phyloP scores from a whole-genome alignment of 306 rosid genomes.

The Dryas octopetala region DNA sequence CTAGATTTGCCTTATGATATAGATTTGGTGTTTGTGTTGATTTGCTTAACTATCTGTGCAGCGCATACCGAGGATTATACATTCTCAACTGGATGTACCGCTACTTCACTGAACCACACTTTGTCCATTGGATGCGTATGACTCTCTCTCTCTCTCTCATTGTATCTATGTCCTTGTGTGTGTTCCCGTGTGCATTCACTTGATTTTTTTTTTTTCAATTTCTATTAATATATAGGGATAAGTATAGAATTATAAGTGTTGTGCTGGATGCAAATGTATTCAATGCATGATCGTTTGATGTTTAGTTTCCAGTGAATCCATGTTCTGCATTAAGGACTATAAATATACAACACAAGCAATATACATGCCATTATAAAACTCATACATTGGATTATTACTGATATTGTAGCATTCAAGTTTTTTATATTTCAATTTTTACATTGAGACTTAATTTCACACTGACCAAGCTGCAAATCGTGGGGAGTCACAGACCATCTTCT shows the following conservation, averaged over 20 bases:
- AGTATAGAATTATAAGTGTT: not conserved
- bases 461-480: not conserved
- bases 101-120: constrained; percentile 82
- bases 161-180: not conserved
- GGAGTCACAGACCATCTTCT: not conserved
- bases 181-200: not conserved
- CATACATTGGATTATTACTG: not conserved
- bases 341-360: not conserved
- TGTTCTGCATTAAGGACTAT: not conserved
- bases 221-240: not conserved
- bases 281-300: not conserved
- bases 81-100: constrained; percentile 91
- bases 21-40: not conserved
- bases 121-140: constrained; percentile 84
- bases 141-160: constrained; percentile 20
- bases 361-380: not conserved
- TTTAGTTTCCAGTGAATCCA: not conserved
- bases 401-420: not conserved
- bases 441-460: not conserved
- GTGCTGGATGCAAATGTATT: not conserved
- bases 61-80: constrained; percentile 79
- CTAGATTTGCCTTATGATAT: not conserved
- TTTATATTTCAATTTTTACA: too few relatives aligned
- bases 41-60: constrained; percentile 40
- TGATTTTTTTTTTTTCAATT: not conserved